Evolutionary conservation across 2,329 filamentous ascomycete genomes (phyloP).

Genomic region (Aureobasidium sp.): DNA sequence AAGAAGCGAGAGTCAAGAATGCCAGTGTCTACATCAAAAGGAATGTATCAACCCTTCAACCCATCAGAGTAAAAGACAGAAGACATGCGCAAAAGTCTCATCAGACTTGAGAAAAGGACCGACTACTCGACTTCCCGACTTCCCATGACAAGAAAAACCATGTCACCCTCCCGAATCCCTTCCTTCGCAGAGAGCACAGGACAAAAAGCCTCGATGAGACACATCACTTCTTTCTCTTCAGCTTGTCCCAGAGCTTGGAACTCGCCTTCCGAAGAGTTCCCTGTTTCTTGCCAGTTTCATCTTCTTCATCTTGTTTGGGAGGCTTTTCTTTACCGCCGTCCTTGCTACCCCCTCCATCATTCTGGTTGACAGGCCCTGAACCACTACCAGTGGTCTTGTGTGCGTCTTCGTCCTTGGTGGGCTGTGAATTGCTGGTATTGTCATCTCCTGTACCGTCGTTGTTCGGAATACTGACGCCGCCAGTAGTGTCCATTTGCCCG

Average conservation of each 20-base stretch:
- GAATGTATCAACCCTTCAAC: neutral
- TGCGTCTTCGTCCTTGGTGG: neutral
- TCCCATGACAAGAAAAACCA: neutral
- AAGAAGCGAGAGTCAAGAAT: neutral
- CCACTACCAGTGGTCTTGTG: neutral
- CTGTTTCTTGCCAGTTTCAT: no score
- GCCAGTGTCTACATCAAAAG: neutral
- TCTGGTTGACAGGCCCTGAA: no score
- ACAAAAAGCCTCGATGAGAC: neutral
- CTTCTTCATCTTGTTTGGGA: no score
- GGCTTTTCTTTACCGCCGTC: no score
- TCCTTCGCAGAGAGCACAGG: neutral
- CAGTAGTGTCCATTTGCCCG: no score
- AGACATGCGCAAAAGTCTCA: neutral
- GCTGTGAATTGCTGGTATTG: neutral
- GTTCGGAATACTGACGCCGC: neutral
- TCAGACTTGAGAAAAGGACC: neutral
- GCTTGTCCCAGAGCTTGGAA: neutral
- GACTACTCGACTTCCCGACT: neutral
- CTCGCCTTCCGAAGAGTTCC: neutral
- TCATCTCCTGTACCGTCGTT: neutral
- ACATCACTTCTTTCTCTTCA: neutral
- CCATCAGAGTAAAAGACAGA: neutral
- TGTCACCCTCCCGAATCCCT: neutral
- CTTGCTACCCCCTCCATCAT: no score